A percentile compares a stretch with the other conserved stretches of the same genome.
Conservation (phyloP, 2,329 filamentous ascomycete species). For the Phialophora chinensis region DNA sequence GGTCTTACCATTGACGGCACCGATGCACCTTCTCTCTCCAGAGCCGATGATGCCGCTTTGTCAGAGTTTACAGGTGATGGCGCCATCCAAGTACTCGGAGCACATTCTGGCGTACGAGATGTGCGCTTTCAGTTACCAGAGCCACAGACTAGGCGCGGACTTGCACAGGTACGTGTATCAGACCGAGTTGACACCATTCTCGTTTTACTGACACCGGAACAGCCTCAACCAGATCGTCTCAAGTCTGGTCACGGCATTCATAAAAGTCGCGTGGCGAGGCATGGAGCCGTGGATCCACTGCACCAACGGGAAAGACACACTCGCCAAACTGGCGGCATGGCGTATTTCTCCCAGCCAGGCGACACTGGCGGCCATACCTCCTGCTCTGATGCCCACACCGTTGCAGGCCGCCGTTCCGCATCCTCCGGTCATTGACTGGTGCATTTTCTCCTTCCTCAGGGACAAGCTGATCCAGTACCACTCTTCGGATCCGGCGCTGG, state of each 20-base stretch:
- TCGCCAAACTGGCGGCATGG: conserved; percentile 26
- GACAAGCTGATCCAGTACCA: conserved; percentile 32
- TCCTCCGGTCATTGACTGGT: conserved; percentile 32
- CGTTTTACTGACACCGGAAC: neutral
- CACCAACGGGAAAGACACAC: conserved; percentile 25
- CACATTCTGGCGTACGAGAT: conserved; percentile 30
- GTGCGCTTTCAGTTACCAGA: conserved; percentile 24
- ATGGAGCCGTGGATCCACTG: conserved; percentile 30
- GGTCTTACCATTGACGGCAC: neutral
- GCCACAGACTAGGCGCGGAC: conserved; percentile 7
- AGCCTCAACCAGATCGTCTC: conserved; percentile 21
- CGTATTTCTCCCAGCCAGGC: conserved; percentile 19
- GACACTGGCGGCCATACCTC: conserved; percentile 19
- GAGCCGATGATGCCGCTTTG: conserved; percentile 6
- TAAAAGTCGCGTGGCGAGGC: conserved; percentile 23
- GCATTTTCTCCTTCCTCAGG: conserved; percentile 27
- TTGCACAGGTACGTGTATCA: conserved; percentile 20
- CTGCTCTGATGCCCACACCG: conserved; percentile 20
- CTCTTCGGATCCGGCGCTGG: conserved; percentile 26
- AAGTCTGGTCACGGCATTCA: conserved; percentile 23
- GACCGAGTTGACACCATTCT: neutral
- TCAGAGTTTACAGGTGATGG: conserved; percentile 18
- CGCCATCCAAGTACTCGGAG: conserved; percentile 25
- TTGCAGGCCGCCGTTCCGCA: conserved; percentile 29
- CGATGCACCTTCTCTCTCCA: neutral